Conservation (phyloP, 345 rosid species). For the Orychophragmus violaceus region DNA sequence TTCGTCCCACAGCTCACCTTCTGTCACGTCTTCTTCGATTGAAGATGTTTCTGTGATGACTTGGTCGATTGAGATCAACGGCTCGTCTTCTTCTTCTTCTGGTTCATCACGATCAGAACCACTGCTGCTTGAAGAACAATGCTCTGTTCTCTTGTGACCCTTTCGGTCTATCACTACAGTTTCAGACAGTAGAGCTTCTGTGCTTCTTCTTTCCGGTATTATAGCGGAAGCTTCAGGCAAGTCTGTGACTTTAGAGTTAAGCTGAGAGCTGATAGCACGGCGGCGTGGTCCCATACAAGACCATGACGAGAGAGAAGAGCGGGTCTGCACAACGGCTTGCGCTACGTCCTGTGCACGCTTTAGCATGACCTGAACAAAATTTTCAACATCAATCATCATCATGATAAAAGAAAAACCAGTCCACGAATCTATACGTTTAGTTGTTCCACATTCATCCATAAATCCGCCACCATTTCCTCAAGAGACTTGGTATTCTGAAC, state of each 20-base stretch:
- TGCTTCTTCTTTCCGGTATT: slow-evolving; percentile 38
- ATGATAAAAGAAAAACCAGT: not conserved
- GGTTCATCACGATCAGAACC: slow-evolving; percentile 48
- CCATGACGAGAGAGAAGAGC: slow-evolving; percentile 77
- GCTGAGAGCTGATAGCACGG: slow-evolving; percentile 41
- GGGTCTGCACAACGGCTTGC: slow-evolving; percentile 79
- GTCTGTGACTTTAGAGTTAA: slow-evolving; percentile 42
- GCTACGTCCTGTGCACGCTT: slow-evolving; percentile 88
- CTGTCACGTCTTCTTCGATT: slow-evolving; percentile 45
- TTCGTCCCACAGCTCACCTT: slow-evolving; percentile 83
- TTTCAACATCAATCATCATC: not conserved
- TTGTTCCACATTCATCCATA: not conserved
- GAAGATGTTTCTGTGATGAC: slow-evolving; percentile 34
- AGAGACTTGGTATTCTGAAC: not conserved
- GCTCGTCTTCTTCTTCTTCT: slow-evolving; percentile 91
- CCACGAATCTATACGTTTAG: not conserved
- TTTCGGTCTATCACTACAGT: slow-evolving; percentile 25
- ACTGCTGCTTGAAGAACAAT: slow-evolving; percentile 33
- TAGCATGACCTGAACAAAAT: slow-evolving; percentile 62
- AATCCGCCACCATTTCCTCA: not conserved
- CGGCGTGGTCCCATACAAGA: slow-evolving; percentile 92
- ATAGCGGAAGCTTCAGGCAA: slow-evolving; percentile 45
- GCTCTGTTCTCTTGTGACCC: slow-evolving; percentile 31
- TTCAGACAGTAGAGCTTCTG: slow-evolving; percentile 38
- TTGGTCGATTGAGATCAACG: slow-evolving; percentile 38